Evolutionary conservation across 345 rosid species (phyloP).

Genomic region (Linum tenue): DNA sequence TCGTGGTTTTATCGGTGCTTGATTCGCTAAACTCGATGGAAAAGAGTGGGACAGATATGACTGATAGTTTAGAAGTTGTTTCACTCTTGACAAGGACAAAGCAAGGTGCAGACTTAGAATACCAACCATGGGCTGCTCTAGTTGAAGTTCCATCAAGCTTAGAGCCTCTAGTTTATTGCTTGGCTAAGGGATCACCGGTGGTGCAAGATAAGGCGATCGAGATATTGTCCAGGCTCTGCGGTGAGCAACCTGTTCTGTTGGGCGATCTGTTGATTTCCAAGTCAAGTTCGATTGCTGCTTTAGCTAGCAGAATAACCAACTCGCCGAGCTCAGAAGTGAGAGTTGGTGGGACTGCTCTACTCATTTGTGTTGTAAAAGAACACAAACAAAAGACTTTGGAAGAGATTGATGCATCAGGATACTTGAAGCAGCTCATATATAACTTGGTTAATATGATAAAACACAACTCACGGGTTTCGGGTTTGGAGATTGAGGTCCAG

Average conservation of each 20-base stretch:
- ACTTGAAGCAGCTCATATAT: constrained; percentile 38
- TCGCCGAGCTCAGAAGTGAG: constrained; percentile 63
- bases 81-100: constrained; percentile 57
- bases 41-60: constrained; percentile 47
- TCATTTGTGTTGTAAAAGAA: constrained; percentile 62
- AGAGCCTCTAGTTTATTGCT: constrained; percentile 46
- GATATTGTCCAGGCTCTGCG: constrained; percentile 70
- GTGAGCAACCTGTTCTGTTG: constrained; percentile 47
- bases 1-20: constrained; percentile 52
- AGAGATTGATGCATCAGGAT: constrained; percentile 54
- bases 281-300: constrained; percentile 36
- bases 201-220: constrained; percentile 80
- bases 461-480: constrained; percentile 36
- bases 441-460: constrained; percentile 66
- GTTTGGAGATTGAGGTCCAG: constrained; percentile 50
- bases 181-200: constrained; percentile 54
- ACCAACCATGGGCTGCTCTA: constrained; percentile 51
- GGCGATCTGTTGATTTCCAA: constrained; percentile 52
- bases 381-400: constrained; percentile 47
- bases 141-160: constrained; percentile 59
- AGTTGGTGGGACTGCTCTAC: constrained; percentile 60
- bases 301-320: constrained; percentile 61
- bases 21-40: constrained; percentile 48
- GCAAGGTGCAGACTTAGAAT: constrained; percentile 34
- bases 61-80: constrained; percentile 56